Conservation (phyloP, 2,329 filamentous ascomycete genomes). For the Fusarium tjaetaba region DNA sequence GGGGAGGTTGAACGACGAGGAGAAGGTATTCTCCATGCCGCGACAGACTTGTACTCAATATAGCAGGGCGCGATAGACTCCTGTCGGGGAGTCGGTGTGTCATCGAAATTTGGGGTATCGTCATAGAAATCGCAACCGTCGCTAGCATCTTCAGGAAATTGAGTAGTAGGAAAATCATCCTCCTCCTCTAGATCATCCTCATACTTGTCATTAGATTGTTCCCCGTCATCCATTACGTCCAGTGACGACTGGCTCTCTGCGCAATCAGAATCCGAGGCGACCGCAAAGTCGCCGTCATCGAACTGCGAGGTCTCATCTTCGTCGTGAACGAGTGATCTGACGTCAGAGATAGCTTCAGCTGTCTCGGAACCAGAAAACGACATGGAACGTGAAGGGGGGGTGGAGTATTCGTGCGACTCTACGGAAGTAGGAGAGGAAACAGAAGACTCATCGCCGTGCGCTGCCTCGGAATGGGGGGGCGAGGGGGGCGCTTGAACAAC, state of each 20-base stretch:
- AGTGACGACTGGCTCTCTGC: conserved; percentile 52
- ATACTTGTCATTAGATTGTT: conserved; percentile 45
- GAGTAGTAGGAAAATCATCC: conserved; percentile 50
- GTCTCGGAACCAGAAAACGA: conserved; percentile 64
- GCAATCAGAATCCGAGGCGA: conserved; percentile 58
- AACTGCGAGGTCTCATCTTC: conserved; percentile 59
- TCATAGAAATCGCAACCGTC: conserved; percentile 47
- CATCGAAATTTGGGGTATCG: conserved; percentile 54
- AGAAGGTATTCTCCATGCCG: conserved; percentile 48
- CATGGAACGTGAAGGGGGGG: conserved; percentile 58
- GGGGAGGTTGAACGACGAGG: conserved; percentile 48
- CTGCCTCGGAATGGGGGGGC: conserved; percentile 62
- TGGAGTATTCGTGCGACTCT: conserved; percentile 47
- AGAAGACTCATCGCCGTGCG: conserved; percentile 55
- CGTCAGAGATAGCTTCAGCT: conserved; percentile 49
- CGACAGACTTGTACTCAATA: conserved; percentile 49
- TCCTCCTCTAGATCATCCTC: conserved; percentile 49
- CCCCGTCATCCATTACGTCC: conserved; percentile 45
- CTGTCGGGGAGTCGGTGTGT: conserved; percentile 57
- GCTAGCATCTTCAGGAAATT: conserved; percentile 53
- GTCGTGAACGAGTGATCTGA: conserved; percentile 46
- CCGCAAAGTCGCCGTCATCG: conserved; percentile 56
- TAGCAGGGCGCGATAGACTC: conserved; percentile 49
- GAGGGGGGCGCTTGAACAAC: conserved; percentile 44
- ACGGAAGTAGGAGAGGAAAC: conserved; percentile 50